These are phyloP conservation scores for Nakaseomyces delphensis DNA, from an alignment of 1,139 yeast genomes.

Conservation along the genomic window DNA sequence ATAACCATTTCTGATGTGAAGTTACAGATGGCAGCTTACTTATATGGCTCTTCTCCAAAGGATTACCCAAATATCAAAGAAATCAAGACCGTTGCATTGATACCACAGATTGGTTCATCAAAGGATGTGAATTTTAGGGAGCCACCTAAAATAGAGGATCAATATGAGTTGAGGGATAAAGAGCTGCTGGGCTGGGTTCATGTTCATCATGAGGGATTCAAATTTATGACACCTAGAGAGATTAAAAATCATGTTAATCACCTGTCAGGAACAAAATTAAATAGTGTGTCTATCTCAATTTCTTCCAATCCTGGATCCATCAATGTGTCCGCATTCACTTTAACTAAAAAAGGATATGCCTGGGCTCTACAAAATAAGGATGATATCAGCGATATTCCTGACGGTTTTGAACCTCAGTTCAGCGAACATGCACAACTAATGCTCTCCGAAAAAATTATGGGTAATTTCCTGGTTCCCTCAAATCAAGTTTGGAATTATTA, in stretches of 20 bases:
- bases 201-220: slow-evolving; percentile 58
- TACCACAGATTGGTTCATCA: slow-evolving; percentile 80
- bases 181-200: slow-evolving; percentile 77
- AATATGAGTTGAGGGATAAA: slow-evolving; percentile 37
- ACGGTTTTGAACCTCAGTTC: slow-evolving; percentile 54
- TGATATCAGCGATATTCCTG: slow-evolving; percentile 37
- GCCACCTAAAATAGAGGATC: slow-evolving; percentile 36
- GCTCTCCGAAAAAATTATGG: slow-evolving; percentile 66
- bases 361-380: slow-evolving; percentile 75
- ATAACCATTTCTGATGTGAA: slow-evolving; percentile 75
- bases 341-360: slow-evolving; percentile 54
- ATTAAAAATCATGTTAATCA: slow-evolving; percentile 50
- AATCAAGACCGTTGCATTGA: slow-evolving; percentile 62
- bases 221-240: slow-evolving; percentile 61
- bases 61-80: slow-evolving; percentile 72
- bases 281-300: slow-evolving; percentile 53
- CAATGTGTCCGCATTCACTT: slow-evolving; percentile 57
- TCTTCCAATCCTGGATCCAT: slow-evolving; percentile 80
- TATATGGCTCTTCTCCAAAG: slow-evolving; percentile 67
- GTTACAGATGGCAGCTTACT: slow-evolving; percentile 71
- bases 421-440: slow-evolving; percentile 61
- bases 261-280: slow-evolving; percentile 31
- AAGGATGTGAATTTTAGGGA: slow-evolving; percentile 57
- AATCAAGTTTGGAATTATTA: slow-evolving; percentile 86
- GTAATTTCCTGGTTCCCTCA: slow-evolving; percentile 81